A percentile compares a stretch with the other conserved stretches of the same genome.
These are phyloP conservation scores for Lophiostoma macrostomum DNA, from an alignment of 495 filamentous ascomycete species.

Conservation along the genomic window DNA sequence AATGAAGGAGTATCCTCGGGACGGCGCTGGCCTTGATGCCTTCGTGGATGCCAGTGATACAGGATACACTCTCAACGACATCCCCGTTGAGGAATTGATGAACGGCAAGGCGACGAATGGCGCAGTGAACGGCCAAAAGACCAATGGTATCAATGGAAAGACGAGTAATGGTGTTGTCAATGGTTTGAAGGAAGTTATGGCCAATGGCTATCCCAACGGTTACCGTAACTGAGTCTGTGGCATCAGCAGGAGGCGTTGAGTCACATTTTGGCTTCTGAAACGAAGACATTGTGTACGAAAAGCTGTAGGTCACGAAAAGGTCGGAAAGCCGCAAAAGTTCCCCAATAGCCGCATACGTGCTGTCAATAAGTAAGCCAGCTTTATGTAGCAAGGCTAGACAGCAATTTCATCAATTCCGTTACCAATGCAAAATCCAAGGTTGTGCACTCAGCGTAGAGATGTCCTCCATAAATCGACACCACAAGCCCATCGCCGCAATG, in stretches of 20 bases:
- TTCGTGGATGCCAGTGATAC: conserved; percentile 62
- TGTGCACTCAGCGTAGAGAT: conserved; percentile 13
- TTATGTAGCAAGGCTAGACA: not conserved
- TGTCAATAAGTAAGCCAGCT: not conserved
- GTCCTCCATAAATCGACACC: conserved; percentile 36
- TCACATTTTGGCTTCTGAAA: too few species aligned
- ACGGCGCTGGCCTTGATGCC: conserved; percentile 58
- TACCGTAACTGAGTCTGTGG: not conserved
- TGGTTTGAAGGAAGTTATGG: conserved; percentile 25
- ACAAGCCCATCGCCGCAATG: conserved; percentile 34
- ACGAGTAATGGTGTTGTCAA: conserved; percentile 34
- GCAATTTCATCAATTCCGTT: too few species aligned
- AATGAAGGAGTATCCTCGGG: conserved; percentile 52
- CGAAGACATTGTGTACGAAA: too few species aligned
- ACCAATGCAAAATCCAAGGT: too few species aligned
- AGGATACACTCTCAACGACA: conserved; percentile 51
- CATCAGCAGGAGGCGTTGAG: not conserved
- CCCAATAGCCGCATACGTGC: too few species aligned
- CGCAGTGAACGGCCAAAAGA: conserved; percentile 27
- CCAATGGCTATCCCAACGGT: conserved; percentile 21
- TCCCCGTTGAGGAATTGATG: conserved; percentile 38
- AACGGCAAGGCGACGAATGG: conserved; percentile 33
- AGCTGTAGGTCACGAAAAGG: too few species aligned
- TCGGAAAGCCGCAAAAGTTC: too few species aligned
- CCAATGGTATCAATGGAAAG: not conserved